A percentile compares a stretch with the other conserved stretches of the same genome.
Conservation (phyloP, 352 stramenopile genomes). For the Pythium coloratum region DNA sequence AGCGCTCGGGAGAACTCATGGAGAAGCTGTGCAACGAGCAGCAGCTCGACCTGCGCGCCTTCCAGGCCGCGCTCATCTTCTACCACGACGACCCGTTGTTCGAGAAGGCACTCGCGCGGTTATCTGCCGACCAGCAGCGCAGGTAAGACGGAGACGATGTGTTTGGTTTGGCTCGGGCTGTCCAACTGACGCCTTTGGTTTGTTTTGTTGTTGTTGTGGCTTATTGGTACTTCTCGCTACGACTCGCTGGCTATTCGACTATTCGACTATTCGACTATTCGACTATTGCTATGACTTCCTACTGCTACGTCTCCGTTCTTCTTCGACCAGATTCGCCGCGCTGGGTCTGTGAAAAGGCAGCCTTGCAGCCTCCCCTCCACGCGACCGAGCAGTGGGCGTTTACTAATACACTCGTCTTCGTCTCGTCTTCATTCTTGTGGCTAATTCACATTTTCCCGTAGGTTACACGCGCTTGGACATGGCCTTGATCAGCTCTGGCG, state of each 20-base stretch:
- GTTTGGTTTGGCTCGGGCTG: conserved; percentile 15
- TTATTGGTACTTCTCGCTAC: conserved; percentile 8
- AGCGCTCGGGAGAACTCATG: conserved; percentile 59
- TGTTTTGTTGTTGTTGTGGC: conserved; percentile 13
- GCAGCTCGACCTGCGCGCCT: conserved; percentile 62
- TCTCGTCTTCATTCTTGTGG: conserved; percentile 3
- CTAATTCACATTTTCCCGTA: neutral
- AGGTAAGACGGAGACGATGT: conserved; percentile 33
- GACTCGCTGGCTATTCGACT: conserved; percentile 7
- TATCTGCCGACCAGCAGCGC: conserved; percentile 68
- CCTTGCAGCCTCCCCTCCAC: neutral
- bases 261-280: conserved; percentile 19
- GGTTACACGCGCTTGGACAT: conserved; percentile 32
- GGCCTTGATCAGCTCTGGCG: conserved; percentile 25
- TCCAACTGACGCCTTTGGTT: conserved; percentile 6
- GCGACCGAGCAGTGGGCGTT: neutral
- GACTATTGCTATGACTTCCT: conserved; percentile 5
- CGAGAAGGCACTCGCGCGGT: conserved; percentile 56
- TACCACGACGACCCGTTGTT: conserved; percentile 76
- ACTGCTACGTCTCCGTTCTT: conserved; percentile 11
- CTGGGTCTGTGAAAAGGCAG: conserved; percentile 14
- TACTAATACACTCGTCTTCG: conserved; percentile 20
- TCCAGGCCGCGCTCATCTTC: conserved; percentile 74
- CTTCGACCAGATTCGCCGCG: conserved; percentile 16
- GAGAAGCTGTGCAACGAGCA: conserved; percentile 48